Percentiles rank a stretch among this genome's conserved stretches.
Evolutionary conservation across 2,329 filamentous ascomycete species (phyloP).

Genomic region (Paracamarosporium sp.): DNA sequence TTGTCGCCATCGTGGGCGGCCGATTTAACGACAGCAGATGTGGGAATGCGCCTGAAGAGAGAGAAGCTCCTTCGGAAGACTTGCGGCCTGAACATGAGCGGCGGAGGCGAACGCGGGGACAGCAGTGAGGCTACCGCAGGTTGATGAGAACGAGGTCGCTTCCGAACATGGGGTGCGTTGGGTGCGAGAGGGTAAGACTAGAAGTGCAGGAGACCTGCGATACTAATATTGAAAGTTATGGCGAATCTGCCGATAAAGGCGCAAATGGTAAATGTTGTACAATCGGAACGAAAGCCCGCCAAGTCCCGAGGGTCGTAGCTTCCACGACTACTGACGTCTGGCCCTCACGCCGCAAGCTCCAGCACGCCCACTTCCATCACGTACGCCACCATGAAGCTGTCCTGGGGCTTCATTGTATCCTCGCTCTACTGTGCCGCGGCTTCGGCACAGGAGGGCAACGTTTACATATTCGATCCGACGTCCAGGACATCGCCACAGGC

Average conservation of each 20-base stretch:
- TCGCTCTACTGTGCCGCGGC: constrained; percentile 48
- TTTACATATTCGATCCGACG: constrained; percentile 46
- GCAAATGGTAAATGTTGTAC: neutral
- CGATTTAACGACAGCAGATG: constrained; percentile 29
- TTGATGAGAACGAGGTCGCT: constrained; percentile 2
- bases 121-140: constrained; percentile 18
- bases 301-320: constrained; percentile 7
- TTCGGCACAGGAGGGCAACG: constrained; percentile 39
- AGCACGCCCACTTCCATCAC: constrained; percentile 19
- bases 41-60: constrained; percentile 35
- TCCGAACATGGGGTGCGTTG: constrained; percentile 2
- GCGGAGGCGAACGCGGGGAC: constrained; percentile 17
- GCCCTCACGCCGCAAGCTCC: constrained; percentile 30
- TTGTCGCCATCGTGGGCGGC: constrained; percentile 40
- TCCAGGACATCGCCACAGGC: constrained; percentile 15
- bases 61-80: constrained; percentile 46
- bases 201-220: neutral
- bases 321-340: constrained; percentile 25
- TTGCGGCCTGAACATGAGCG: constrained; percentile 47
- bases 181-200: neutral
- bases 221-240: neutral
- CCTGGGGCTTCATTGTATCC: constrained; percentile 46
- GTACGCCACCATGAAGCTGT: constrained; percentile 53
- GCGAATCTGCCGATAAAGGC: neutral
- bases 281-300: neutral